Evolutionary conservation across 2,329 filamentous ascomycete species (phyloP), one percentile per base, ranked within the genome.

Genomic region (Fusarium guadeloupense): DNA sequence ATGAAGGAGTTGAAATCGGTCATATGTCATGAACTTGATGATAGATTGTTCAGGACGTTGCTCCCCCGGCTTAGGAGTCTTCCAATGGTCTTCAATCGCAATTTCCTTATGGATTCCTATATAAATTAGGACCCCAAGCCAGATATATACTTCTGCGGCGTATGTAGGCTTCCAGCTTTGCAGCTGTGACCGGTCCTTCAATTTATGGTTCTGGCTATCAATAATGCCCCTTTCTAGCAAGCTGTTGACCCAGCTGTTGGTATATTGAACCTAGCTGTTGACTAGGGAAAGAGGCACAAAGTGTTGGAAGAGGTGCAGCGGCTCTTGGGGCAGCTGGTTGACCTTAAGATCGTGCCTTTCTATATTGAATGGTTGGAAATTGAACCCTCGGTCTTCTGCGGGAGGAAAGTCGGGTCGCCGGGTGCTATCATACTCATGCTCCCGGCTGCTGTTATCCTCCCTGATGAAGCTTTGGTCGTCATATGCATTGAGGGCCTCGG

Each of bases 91-190:
- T 30, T 38, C 13, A 28, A 28, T 28, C 26, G 26, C 35, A n/a
- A 47, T 39, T 47, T 47, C 44, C 16, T 31, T 47, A 30, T 47
- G 34, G 5, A 47, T 21, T 13, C 34, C 34, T 17, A 47, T 38
- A 38, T 37, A 45, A 37, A 45, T 28, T 17, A 45, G 31, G 16
- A 45, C 26, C 20, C n/a, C 44, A 38, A 47, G 26, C 26, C 26
- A 28, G 26, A 28, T 12, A 28, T 28, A 28, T 28, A 28, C 6
- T 28, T 28, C 26, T 28, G 26, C 26, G 6, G 26, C 26, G 9
- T 4, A 28, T 7, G 26, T 28, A 7, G 26, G 26, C 26, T 28
- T 28, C 26, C 26, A 28, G 6, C 9, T 9, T 12, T 28, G 26
- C 4, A 28, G 26, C 9, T 9, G 6, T 28, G 26, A 28, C 10